Evolutionary conservation across 192 early-diverging fungal species (phyloP), one percentile per base, ranked within the genome.

Genomic region (Geranomyces variabilis): DNA sequence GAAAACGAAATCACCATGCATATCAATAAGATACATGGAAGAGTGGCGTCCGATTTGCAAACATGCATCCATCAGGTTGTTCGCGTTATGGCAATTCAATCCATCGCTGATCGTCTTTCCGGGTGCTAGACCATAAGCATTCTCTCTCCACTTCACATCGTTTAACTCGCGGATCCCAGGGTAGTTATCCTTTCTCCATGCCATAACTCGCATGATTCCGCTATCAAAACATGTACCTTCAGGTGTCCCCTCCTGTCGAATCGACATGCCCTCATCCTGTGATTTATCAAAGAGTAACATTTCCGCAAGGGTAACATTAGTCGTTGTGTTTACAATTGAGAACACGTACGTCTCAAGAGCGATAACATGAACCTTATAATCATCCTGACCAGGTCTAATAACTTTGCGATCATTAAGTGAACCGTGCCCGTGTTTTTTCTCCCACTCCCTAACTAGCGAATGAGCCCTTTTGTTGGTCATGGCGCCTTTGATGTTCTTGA

Each of bases 281-380:
- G n/a, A 9, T 30, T 69, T 56, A 41, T 69, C 67, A 60, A 69
- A 69, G 14, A 69, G 41, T 19, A 69, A 21, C 55, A 60, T 69
- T 9, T 69, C 21, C 12, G 61, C 67, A 0, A 57, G 41, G 9
- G 13, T 0, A 0, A 59, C 30, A 21, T 26, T n/a, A 13, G 21
- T 60, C 24, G 49, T 24, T 13, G 60, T 14, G 24, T 69, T 57
- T 22, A 62, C 67, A 59, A 22, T 36, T 10, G 55, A 31, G 19
- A 69, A 59, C 13, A 60, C 56, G 21, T 24, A 26, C 14, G 67
- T 60, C 28, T 57, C 56, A 33, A 69, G 56, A n/a, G 1, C 13
- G 30, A 43, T 69, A 34, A 69, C 22, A 22, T 60, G 29, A 13
- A 34, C 26, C 8, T 61, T 36, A 44, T 60, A 13, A n/a, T n/a